Conservation (phyloP, 169 alveolate genomes). For the Prorocentrum cordatum region DNA sequence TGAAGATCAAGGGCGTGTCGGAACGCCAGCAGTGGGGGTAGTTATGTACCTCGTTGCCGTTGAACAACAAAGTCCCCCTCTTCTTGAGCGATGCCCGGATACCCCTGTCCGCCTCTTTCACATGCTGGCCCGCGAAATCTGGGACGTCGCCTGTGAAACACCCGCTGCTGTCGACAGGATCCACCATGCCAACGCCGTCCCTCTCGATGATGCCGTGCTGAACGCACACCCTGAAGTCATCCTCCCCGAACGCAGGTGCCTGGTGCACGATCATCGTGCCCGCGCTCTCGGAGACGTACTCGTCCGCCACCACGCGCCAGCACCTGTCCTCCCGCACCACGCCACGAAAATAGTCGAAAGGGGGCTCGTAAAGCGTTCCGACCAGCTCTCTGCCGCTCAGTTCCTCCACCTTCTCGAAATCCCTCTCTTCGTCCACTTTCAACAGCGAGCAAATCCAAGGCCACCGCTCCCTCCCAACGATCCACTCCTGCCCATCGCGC, state of each 20-base stretch:
- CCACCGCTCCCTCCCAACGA: slow-evolving; percentile 52
- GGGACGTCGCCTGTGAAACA: slow-evolving; percentile 74
- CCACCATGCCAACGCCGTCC: slow-evolving; percentile 55
- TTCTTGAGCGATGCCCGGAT: slow-evolving; percentile 6
- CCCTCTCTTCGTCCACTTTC: slow-evolving; percentile 24
- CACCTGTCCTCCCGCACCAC: neutral
- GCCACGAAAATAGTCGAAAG: slow-evolving; percentile 83
- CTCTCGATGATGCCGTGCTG: slow-evolving; percentile 20
- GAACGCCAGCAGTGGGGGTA: slow-evolving; percentile 98
- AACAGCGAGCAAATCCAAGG: slow-evolving; percentile 25
- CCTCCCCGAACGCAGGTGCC: slow-evolving; percentile 78
- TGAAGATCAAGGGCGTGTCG: slow-evolving; percentile 96
- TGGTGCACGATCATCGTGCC: slow-evolving; percentile 97
- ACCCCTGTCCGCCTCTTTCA: slow-evolving; percentile 92
- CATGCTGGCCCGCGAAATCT: slow-evolving; percentile 82
- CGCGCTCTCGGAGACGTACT: slow-evolving; percentile 25
- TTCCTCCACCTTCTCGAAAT: neutral
- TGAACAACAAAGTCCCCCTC: slow-evolving; percentile 33
- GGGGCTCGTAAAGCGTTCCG: slow-evolving; percentile 87
- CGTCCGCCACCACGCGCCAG: slow-evolving; percentile 35
- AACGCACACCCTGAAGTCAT: slow-evolving; percentile 60
- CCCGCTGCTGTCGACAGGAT: slow-evolving; percentile 51
- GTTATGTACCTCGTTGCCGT: slow-evolving; percentile 80
- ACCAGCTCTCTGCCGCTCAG: slow-evolving; percentile 73
- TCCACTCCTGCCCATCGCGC: slow-evolving; percentile 11